These are phyloP conservation scores for Stipa capillata DNA, from an alignment of 176 grass and related monocot genomes.

Conservation along the genomic window DNA sequence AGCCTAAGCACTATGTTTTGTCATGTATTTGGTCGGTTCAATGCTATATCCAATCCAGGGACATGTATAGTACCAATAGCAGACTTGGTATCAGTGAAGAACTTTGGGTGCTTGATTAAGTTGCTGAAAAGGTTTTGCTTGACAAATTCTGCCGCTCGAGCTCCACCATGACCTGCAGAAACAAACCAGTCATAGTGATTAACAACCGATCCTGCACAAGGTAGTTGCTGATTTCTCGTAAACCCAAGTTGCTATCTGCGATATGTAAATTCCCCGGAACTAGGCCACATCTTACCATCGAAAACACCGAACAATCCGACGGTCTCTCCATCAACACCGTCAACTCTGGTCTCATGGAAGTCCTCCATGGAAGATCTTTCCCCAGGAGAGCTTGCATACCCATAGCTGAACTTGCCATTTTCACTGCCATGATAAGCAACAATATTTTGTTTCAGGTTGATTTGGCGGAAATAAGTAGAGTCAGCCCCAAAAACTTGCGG, in stretches of 20 bases:
- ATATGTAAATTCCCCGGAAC: not conserved
- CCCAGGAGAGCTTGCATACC: constrained; percentile 68
- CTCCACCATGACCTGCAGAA: constrained; percentile 70
- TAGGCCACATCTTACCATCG: constrained; percentile 42
- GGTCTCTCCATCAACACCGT: constrained; percentile 68
- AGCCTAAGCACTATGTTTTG: not conserved
- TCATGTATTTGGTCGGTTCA: not conserved
- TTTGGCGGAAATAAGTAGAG: not conserved
- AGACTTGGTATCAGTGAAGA: constrained; percentile 76
- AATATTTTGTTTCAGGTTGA: not conserved
- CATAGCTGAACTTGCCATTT: constrained; percentile 81
- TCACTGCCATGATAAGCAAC: constrained; percentile 36
- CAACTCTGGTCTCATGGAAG: constrained; percentile 70
- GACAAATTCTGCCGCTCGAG: constrained; percentile 80
- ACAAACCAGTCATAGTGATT: not conserved
- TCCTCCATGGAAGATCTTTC: constrained; percentile 89
- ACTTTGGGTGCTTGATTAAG: constrained; percentile 71
- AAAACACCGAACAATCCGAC: constrained; percentile 82
- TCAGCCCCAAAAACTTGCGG: not conserved
- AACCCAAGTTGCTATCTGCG: not conserved
- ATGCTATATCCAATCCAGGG: not conserved
- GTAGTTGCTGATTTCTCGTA: not conserved
- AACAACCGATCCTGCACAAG: not conserved
- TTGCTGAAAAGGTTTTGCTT: constrained; percentile 86
- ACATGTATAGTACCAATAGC: constrained; percentile 50